Evolutionary conservation across 257 asterid species (phyloP).

Genomic region (Linaria vulgaris): DNA sequence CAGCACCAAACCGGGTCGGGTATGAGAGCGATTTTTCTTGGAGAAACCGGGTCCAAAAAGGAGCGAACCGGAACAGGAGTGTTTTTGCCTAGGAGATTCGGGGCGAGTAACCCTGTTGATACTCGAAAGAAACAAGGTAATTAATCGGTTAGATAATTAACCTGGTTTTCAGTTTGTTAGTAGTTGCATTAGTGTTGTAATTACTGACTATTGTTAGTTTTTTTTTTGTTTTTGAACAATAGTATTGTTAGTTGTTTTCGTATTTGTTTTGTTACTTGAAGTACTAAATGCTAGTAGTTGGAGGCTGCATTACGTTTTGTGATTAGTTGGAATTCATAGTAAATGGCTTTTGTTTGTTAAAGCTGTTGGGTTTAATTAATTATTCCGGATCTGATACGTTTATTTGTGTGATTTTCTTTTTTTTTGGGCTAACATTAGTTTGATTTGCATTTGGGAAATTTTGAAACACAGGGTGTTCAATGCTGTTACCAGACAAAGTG

Average conservation of each 20-base stretch:
- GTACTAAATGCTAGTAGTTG: too few species aligned
- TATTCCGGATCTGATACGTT: not conserved
- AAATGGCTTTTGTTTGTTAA: too few species aligned
- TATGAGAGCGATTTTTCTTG: conserved; percentile 61
- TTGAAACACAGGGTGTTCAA: conserved; percentile 53
- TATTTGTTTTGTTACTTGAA: too few species aligned
- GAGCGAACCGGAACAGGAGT: conserved; percentile 90
- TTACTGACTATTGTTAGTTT: too few species aligned
- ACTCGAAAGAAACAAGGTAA: conserved; percentile 57
- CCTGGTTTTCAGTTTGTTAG: too few species aligned
- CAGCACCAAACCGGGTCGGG: conserved; percentile 50
- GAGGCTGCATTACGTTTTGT: too few species aligned
- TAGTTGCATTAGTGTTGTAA: too few species aligned
- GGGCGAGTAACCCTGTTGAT: conserved; percentile 30
- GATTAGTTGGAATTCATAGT: too few species aligned
- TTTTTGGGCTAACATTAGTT: not conserved
- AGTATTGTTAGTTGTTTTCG: too few species aligned
- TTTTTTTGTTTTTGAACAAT: too few species aligned
- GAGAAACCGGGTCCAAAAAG: conserved; percentile 47
- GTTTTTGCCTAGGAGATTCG: conserved; percentile 62
- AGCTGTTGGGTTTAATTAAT: too few species aligned
- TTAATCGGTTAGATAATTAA: not conserved
- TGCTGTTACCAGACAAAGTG: conserved; percentile 61
- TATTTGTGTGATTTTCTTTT: not conserved
- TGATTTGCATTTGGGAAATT: conserved; percentile 8